Evolutionary conservation across 768 basidiomycete genomes (phyloP).

Genomic region (Boletus reticulatus): DNA sequence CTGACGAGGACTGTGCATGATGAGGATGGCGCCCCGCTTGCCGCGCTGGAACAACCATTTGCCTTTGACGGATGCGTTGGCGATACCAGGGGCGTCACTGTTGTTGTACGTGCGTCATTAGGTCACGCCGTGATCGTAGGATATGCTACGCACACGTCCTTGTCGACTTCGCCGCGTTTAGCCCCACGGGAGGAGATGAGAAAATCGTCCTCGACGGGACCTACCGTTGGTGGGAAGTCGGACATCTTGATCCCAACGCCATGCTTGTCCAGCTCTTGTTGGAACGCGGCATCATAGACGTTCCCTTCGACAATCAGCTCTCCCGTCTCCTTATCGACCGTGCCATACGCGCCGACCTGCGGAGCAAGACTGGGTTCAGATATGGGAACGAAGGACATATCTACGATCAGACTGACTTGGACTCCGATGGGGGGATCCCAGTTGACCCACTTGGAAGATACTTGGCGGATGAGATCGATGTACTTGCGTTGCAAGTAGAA

Average conservation of each 20-base stretch:
- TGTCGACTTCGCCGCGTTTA: constrained; percentile 8
- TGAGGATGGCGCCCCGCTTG: constrained; percentile 31
- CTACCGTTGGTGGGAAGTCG: constrained; percentile 14
- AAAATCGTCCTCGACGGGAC: constrained; percentile 21
- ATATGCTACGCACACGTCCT: constrained; percentile 15
- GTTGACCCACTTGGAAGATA: constrained; percentile 36
- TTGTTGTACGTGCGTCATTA: background rate
- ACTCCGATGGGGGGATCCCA: constrained; percentile 34
- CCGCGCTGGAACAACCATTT: constrained; percentile 29
- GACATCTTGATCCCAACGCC: constrained; percentile 11
- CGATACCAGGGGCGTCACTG: constrained; percentile 19
- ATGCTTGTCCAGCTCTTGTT: constrained; percentile 15
- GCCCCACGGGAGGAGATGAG: constrained; percentile 22
- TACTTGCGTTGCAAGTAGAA: constrained; percentile 29
- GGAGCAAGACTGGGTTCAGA: background rate
- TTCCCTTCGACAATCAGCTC: constrained; percentile 33
- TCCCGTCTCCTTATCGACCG: constrained; percentile 30
- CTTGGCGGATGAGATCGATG: constrained; percentile 32
- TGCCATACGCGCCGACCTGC: constrained; percentile 38
- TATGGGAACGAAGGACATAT: background rate
- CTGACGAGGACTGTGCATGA: constrained; percentile 30
- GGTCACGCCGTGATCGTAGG: background rate
- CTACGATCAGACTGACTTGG: constrained; percentile 15
- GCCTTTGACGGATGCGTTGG: constrained; percentile 28
- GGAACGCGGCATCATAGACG: constrained; percentile 29